Evolutionary conservation across 139 green algal genomes (phyloP).

Genomic region (Pseudopediastrum boryanum): DNA sequence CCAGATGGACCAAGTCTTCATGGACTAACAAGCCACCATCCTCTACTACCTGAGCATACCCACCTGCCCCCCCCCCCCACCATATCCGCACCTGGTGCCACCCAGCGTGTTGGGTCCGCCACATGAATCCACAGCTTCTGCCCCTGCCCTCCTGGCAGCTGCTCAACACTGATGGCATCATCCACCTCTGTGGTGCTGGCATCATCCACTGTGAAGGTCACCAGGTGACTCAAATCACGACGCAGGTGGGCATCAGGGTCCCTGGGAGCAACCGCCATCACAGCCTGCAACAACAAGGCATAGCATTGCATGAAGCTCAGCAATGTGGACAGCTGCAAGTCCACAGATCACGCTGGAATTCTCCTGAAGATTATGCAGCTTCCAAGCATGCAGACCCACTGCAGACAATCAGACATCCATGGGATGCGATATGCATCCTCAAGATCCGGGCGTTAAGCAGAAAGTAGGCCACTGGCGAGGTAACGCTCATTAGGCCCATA

Average conservation of each 20-base stretch:
- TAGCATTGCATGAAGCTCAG: too few relatives aligned
- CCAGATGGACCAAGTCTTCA: too few relatives aligned
- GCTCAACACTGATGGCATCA: slow-evolving; percentile 78
- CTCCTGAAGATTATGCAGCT: too few relatives aligned
- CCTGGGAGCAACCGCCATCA: slow-evolving; percentile 49
- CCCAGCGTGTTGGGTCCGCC: slow-evolving; percentile 81
- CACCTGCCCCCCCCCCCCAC: not conserved
- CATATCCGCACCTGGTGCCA: slow-evolving; percentile 40
- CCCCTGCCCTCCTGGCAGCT: slow-evolving; percentile 33
- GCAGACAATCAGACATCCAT: too few relatives aligned
- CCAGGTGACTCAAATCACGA: slow-evolving; percentile 65
- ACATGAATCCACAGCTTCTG: slow-evolving; percentile 90
- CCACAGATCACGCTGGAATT: too few relatives aligned
- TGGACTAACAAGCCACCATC: not conserved
- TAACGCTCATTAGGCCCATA: too few relatives aligned
- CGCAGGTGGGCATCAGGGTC: slow-evolving; percentile 64
- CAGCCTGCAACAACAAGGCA: slow-evolving; percentile 37
- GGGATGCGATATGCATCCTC: too few relatives aligned
- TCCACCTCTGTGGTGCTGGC: slow-evolving; percentile 83
- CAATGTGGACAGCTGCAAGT: too few relatives aligned
- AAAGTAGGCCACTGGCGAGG: too few relatives aligned
- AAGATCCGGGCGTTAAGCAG: too few relatives aligned
- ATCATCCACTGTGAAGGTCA: slow-evolving; percentile 81
- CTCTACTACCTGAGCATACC: not conserved
- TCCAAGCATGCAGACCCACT: too few relatives aligned